Evolutionary conservation across 106 monocot species (phyloP), one percentile per base, ranked within the genome.

Genomic region (Acanthochlamys bracteata): DNA sequence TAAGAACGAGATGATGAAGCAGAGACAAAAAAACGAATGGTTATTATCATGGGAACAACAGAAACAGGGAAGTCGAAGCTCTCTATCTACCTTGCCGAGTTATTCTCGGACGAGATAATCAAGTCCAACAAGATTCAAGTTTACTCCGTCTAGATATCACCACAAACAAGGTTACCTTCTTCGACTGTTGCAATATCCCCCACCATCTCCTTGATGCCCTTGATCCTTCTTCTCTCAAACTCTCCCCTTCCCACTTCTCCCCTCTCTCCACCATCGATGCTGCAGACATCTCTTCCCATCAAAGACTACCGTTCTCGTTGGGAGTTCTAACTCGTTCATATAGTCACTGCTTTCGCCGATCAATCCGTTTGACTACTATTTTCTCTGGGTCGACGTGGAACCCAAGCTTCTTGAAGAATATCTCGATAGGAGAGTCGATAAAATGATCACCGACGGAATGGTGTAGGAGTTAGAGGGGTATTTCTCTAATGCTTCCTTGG

Each of bases 111-210:
- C 14, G 94, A 94, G 75, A 74, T 94, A 52, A 68, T 94, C 13
- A 94, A 94, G 86, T 62, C 86, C 23, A 89, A 94, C 49, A 94
- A 94, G 79, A 89, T 94, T 53, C 94, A 94, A 77, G 72, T 94
- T 13, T 94, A 94, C 71, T 17, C 55, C 17, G 94, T 23, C 84
- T 89, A 16, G 94, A 94, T 69, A 66, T 86, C 76, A 94, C 94
- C 57, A 94, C 94, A 55, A 94, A 94, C 81, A 94, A 94, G 74
- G 61, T 89, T 17, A 60, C 82, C 51, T 10, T 65, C 57, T 49
- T 55, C 7, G 89, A 94, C 26, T 76, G 89, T 26, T 46, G 71
- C 15, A 76, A 77, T 68, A 89, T 94, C 13, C 89, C 82, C 14
- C 94, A 94, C 73, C 94, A 86, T 55, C 79, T 94, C 42, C 76